A percentile compares a stretch with the other conserved stretches of the same genome.
These are phyloP conservation scores for Gossypium thurberi DNA, from an alignment of 345 rosid genomes.

Conservation along the genomic window DNA sequence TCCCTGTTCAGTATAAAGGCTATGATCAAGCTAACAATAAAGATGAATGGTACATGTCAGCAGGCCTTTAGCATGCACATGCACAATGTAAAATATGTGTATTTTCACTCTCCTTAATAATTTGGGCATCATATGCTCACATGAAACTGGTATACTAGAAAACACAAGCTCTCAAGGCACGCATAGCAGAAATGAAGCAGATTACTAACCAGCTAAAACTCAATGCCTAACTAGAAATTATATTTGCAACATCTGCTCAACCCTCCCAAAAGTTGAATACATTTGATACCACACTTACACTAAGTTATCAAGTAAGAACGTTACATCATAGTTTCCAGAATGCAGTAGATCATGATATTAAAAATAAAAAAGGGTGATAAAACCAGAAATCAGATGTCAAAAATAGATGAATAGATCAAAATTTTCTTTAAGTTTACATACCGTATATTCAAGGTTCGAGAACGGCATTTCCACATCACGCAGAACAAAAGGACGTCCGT, in stretches of 20 bases:
- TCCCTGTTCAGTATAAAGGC: constrained; percentile 47
- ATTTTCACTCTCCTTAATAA: background rate
- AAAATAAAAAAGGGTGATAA: background rate
- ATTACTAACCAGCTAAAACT: background rate
- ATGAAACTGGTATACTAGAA: background rate
- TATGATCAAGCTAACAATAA: background rate
- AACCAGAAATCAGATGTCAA: background rate
- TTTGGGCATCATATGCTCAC: background rate
- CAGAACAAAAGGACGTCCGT: constrained; percentile 94
- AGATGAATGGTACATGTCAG: background rate
- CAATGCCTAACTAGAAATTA: background rate
- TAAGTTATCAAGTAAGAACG: background rate
- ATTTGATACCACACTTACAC: background rate
- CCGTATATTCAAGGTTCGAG: constrained; percentile 95
- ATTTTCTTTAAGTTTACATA: constrained; percentile 28
- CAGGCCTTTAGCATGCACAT: background rate
- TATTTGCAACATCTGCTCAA: constrained; percentile 1
- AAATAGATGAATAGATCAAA: constrained; percentile 8
- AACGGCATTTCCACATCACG: constrained; percentile 95
- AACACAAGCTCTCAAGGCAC: background rate
- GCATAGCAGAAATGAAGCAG: background rate
- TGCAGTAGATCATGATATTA: background rate
- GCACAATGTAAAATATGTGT: background rate
- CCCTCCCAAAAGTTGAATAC: constrained; percentile 2
- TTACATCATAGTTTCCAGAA: background rate